phyloP scores from a whole-genome alignment of 805 yeast species.

The Ogataea ganodermae region DNA sequence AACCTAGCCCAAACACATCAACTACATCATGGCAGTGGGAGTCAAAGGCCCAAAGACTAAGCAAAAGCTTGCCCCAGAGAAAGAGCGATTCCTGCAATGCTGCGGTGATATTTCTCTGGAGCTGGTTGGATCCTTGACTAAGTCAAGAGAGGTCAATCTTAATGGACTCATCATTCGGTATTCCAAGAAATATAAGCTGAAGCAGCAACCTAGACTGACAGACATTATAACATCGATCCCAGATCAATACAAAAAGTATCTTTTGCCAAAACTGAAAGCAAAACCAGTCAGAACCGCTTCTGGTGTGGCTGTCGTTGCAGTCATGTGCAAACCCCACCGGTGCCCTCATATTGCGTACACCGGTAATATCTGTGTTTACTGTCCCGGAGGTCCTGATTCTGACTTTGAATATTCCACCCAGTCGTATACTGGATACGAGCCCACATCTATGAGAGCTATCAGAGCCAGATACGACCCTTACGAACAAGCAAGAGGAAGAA shows the following conservation, averaged over 20 bases:
- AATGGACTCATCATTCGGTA: conserved; percentile 84
- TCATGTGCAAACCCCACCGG: conserved; percentile 98
- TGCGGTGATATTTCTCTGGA: conserved; percentile 91
- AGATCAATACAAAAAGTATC: conserved; percentile 88
- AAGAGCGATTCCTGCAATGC: conserved; percentile 88
- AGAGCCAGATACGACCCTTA: conserved; percentile 97
- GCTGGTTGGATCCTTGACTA: conserved; percentile 72
- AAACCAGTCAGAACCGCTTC: conserved; percentile 98
- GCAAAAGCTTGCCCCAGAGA: conserved; percentile 81
- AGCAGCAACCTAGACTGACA: conserved; percentile 90
- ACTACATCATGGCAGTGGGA: conserved; percentile 25
- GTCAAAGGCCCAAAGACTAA: conserved; percentile 43
- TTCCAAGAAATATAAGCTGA: conserved; percentile 88
- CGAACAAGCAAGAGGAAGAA: conserved; percentile 97
- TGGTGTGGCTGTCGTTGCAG: conserved; percentile 98
- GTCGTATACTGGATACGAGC: conserved; percentile 97
- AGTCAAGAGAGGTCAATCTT: conserved; percentile 77
- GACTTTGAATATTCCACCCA: conserved; percentile 98
- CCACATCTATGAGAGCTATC: conserved; percentile 99
- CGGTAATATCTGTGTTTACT: conserved; percentile 96
- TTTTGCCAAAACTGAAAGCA: conserved; percentile 93
- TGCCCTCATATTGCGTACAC: conserved; percentile 99
- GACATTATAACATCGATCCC: conserved; percentile 95
- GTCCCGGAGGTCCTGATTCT: conserved; percentile 99
- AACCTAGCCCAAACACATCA: not conserved